Evolutionary conservation across 371 early-diverging fungal species (phyloP).

Genomic region (Rhizopus microsporus): DNA sequence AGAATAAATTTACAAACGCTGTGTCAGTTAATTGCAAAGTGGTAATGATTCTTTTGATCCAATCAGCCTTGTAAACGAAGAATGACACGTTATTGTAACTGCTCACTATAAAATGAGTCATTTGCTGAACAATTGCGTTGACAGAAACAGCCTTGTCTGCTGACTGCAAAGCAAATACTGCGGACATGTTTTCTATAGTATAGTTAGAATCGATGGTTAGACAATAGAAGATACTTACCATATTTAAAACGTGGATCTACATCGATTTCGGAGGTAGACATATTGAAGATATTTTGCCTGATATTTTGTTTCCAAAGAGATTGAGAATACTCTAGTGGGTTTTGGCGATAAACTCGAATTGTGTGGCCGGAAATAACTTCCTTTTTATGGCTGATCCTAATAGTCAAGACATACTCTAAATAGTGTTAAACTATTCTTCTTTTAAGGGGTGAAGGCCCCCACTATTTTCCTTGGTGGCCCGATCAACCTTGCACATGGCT

Average conservation of each 20-base stretch:
- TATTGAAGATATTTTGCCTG: slow-evolving; percentile 4
- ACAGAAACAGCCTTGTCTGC: slow-evolving; percentile 3
- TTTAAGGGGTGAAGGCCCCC: no score
- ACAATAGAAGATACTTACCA: slow-evolving; percentile 5
- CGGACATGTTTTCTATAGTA: slow-evolving; percentile 6
- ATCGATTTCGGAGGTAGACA: slow-evolving; percentile 1
- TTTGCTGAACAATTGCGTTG: slow-evolving; percentile 8
- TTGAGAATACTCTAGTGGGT: no score
- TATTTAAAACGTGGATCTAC: slow-evolving; percentile 9
- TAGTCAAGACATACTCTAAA: no score
- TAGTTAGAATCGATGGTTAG: slow-evolving; percentile 8
- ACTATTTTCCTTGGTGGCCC: no score
- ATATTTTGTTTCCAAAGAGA: no score
- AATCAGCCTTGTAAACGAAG: slow-evolving; percentile 5
- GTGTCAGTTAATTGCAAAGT: slow-evolving; percentile 2
- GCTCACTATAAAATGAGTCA: slow-evolving; percentile 6
- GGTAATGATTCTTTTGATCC: slow-evolving; percentile 6
- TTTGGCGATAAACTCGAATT: no score
- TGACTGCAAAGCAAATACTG: neutral
- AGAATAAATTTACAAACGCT: slow-evolving; percentile 4
- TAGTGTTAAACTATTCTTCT: no score
- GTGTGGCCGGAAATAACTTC: no score
- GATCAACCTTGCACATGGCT: no score
- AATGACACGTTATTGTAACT: slow-evolving; percentile 7
- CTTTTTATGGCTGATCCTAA: no score